phyloP scores from a whole-genome alignment of 2,329 filamentous ascomycete species.

The Chrysoporthe cubensis region DNA sequence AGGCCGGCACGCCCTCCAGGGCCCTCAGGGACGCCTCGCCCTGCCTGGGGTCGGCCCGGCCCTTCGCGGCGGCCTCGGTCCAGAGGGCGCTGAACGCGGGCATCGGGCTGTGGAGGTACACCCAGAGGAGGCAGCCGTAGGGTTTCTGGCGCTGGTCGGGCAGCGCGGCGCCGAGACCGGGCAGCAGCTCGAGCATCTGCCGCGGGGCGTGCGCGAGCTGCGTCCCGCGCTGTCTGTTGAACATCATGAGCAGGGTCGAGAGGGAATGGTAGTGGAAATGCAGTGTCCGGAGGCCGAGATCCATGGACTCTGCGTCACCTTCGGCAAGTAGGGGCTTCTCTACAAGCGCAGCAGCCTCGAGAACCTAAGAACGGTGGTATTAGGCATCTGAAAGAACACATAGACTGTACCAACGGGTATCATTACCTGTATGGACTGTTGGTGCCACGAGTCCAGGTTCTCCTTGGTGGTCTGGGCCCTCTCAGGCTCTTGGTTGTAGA shows the following conservation, averaged over 20 bases:
- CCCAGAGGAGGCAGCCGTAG: constrained; percentile 14
- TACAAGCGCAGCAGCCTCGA: constrained; percentile 16
- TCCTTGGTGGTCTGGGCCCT: not conserved
- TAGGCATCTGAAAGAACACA: not conserved
- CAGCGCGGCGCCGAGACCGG: not conserved
- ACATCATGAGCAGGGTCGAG: not conserved
- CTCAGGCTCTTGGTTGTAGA: not conserved
- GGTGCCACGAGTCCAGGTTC: constrained; percentile 6
- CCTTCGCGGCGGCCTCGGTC: constrained; percentile 1
- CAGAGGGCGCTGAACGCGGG: constrained; percentile 14
- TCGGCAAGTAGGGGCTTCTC: constrained; percentile 17
- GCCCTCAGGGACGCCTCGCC: constrained; percentile 5
- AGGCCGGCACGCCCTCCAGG: constrained; percentile 6
- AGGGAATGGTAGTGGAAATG: constrained; percentile 12
- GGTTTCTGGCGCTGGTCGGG: not conserved
- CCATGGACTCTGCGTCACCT: not conserved
- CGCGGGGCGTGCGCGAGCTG: not conserved
- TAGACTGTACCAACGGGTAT: not conserved
- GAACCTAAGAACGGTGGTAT: constrained; percentile 6
- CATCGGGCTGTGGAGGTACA: not conserved
- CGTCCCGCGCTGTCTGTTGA: not conserved
- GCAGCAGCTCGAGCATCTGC: not conserved
- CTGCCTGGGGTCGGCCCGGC: not conserved
- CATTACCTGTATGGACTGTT: not conserved
- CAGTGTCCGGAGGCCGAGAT: constrained; percentile 5